Conservation (phyloP, 2,329 filamentous ascomycete genomes). For the Thelonectria blattea region DNA sequence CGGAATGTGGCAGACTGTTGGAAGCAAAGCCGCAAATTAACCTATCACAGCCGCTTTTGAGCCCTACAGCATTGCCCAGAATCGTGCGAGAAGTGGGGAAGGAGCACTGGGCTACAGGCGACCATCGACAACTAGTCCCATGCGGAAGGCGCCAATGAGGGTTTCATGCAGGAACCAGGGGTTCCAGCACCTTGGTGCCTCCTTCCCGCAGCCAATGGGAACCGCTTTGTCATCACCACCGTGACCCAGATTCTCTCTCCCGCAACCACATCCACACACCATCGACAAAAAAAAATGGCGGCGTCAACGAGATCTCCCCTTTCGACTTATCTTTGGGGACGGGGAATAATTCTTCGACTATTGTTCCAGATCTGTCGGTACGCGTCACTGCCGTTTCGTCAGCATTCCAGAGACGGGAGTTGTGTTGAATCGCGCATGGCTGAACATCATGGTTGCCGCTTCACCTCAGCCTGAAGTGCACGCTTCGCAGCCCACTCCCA, state of each 20-base stretch:
- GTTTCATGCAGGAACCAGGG: conserved; percentile 2
- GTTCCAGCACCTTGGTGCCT: conserved; percentile 3
- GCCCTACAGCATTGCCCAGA: conserved; percentile 12
- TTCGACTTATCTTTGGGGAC: background rate
- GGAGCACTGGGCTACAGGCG: background rate
- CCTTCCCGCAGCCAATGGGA: background rate
- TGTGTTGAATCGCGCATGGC: background rate
- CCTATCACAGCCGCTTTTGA: background rate
- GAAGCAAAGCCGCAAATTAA: background rate
- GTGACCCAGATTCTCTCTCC: background rate
- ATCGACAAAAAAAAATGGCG: background rate
- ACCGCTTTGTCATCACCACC: background rate
- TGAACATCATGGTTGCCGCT: background rate
- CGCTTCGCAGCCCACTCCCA: background rate
- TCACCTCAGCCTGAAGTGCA: background rate
- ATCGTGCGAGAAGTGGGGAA: background rate
- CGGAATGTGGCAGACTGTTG: background rate
- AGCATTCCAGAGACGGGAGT: background rate
- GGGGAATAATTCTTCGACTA: background rate
- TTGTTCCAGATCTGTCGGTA: background rate
- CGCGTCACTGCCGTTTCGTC: background rate
- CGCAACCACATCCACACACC: background rate
- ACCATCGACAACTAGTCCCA: background rate
- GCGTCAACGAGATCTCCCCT: background rate
- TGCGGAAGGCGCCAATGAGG: background rate